These are phyloP conservation scores for Candida maltosa DNA, from an alignment of 805 yeast species.

Conservation along the genomic window DNA sequence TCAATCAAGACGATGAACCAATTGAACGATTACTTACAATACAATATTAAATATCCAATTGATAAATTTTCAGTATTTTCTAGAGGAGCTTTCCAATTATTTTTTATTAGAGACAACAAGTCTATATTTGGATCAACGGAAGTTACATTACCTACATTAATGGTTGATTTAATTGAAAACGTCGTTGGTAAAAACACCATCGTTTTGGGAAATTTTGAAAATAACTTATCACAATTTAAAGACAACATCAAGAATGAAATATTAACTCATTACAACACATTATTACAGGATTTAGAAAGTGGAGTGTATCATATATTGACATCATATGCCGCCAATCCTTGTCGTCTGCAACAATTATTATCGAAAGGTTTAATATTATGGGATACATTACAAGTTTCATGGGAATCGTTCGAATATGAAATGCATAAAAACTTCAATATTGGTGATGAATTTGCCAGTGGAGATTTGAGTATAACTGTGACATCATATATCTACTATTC, in stretches of 20 bases:
- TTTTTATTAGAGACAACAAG: conserved; percentile 59
- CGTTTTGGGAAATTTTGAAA: conserved; percentile 21
- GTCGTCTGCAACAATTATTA: conserved; percentile 75
- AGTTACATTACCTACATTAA: conserved; percentile 18
- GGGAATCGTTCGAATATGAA: conserved; percentile 61
- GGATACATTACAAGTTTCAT: conserved; percentile 78
- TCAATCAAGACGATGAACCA: conserved; percentile 19
- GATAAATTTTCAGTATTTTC: conserved; percentile 43
- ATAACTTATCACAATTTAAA: conserved; percentile 7
- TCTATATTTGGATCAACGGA: conserved; percentile 48
- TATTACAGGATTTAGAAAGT: conserved; percentile 46
- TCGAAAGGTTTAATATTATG: conserved; percentile 56
- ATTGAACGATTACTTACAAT: conserved; percentile 23
- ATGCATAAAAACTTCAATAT: conserved; percentile 31
- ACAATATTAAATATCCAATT: conserved; percentile 23
- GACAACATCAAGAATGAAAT: conserved; percentile 7
- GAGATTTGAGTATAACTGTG: conserved; percentile 55
- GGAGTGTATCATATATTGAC: conserved; percentile 33
- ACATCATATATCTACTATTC: conserved; percentile 66
- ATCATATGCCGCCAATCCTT: conserved; percentile 53
- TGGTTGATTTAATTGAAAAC: conserved; percentile 38
- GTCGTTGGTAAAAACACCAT: conserved; percentile 31
- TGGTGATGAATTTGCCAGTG: conserved; percentile 32
- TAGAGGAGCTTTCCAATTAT: conserved; percentile 61
- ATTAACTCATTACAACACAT: conserved; percentile 15